phyloP scores from a whole-genome alignment of 1,284 basidiomycete species.

The Phellopilus nigrolimitatus region DNA sequence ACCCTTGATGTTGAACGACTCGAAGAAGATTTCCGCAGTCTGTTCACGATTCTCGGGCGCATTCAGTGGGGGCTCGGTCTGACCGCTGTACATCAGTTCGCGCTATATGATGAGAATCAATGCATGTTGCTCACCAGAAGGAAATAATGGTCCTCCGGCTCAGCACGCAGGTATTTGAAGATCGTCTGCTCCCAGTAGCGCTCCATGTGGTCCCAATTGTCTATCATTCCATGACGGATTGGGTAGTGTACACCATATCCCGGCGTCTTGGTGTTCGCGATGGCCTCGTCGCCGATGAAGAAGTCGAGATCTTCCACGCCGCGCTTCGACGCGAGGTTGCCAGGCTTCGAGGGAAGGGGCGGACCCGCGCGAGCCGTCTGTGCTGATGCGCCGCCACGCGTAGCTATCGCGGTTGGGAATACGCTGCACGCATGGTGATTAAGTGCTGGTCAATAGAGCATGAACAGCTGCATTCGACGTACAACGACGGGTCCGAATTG shows the following conservation, averaged over 20 bases:
- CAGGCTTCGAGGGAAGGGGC: conserved; percentile 79
- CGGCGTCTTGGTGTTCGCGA: conserved; percentile 87
- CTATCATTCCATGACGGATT: conserved; percentile 97
- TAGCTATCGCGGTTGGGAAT: conserved; percentile 94
- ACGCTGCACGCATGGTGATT: conserved; percentile 46
- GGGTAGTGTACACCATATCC: conserved; percentile 96
- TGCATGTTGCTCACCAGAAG: conserved; percentile 59
- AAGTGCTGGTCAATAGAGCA: not conserved
- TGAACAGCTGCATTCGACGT: conserved; percentile 32
- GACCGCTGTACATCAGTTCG: conserved; percentile 17
- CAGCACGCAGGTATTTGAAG: conserved; percentile 98
- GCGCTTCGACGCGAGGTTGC: conserved; percentile 91
- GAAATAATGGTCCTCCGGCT: conserved; percentile 99
- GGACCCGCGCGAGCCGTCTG: conserved; percentile 64
- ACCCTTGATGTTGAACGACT: conserved; percentile 97
- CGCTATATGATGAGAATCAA: conserved; percentile 8
- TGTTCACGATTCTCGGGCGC: conserved; percentile 99
- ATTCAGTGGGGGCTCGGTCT: conserved; percentile 99
- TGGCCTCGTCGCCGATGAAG: conserved; percentile 97
- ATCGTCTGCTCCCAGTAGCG: conserved; percentile 99
- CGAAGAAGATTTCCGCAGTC: conserved; percentile 99
- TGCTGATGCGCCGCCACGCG: conserved; percentile 58
- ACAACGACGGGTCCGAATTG: conserved; percentile 98
- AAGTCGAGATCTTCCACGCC: conserved; percentile 99
- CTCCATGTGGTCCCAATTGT: conserved; percentile 99